Conservation (phyloP, 371 early-diverging fungal species). For the Thermomucor indicae-seudaticae region DNA sequence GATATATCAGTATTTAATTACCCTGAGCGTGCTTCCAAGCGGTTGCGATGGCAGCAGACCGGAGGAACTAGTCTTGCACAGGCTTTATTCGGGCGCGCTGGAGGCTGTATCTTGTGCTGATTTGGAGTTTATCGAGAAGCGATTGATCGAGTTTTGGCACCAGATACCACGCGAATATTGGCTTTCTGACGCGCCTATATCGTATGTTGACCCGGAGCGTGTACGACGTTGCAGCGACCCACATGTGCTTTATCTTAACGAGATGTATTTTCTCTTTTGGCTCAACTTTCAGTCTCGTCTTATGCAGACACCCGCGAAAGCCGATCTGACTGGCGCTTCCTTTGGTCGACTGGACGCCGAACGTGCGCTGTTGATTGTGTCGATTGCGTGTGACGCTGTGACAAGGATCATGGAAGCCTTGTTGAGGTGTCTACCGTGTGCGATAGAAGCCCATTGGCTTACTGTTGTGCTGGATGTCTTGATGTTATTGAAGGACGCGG, state of each 20-base stretch:
- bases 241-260: constrained; percentile 29
- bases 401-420: constrained; percentile 28
- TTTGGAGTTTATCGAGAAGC: constrained; percentile 26
- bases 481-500: constrained; percentile 17
- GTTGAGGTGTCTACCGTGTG: constrained; percentile 23
- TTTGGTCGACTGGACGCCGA: constrained; percentile 29
- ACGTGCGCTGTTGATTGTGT: constrained; percentile 34
- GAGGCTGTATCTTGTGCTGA: constrained; percentile 14
- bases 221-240: constrained; percentile 24
- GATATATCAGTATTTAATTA: constrained; percentile 22
- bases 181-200: constrained; percentile 25
- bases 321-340: constrained; percentile 19
- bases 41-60: constrained; percentile 18
- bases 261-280: constrained; percentile 30
- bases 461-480: constrained; percentile 29
- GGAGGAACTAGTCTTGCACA: constrained; percentile 18
- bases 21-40: constrained; percentile 7
- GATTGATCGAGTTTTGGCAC: constrained; percentile 31
- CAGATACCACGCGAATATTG: constrained; percentile 18
- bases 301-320: constrained; percentile 24
- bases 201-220: constrained; percentile 28
- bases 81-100: constrained; percentile 20
- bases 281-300: constrained; percentile 26
- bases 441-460: constrained; percentile 35
- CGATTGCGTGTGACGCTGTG: constrained; percentile 36